Percentiles rank a stretch among this genome's conserved stretches.
Evolutionary conservation across 495 filamentous ascomycete genomes (phyloP).

Genomic region (Aspergillus campestris): DNA sequence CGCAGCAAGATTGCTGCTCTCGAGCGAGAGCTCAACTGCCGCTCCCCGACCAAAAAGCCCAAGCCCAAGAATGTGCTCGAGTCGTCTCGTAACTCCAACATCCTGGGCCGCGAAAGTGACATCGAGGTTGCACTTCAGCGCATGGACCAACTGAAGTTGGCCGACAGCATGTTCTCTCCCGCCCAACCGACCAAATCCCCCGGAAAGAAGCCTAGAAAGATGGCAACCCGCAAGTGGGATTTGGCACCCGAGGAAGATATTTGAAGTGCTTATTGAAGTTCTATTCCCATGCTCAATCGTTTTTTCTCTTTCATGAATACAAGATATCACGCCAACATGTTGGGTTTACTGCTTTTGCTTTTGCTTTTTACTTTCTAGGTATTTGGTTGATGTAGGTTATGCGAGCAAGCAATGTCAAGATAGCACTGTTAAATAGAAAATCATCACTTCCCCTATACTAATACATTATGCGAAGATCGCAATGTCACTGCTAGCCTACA

Average conservation of each 20-base stretch:
- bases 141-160: conserved; percentile 37
- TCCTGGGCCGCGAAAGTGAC: conserved; percentile 33
- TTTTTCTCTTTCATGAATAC: too few relatives aligned
- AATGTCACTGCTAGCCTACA: too few relatives aligned
- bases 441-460: too few relatives aligned
- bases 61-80: conserved; percentile 20
- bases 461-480: too few relatives aligned
- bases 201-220: conserved; percentile 42
- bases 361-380: too few relatives aligned
- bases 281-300: too few relatives aligned
- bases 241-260: conserved; percentile 46
- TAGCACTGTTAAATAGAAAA: too few relatives aligned
- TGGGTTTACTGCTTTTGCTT: too few relatives aligned
- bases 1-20: conserved; percentile 34
- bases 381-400: too few relatives aligned
- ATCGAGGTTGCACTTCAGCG: conserved; percentile 36
- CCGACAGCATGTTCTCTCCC: conserved; percentile 31
- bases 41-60: conserved; percentile 39
- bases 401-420: too few relatives aligned
- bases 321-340: too few relatives aligned
- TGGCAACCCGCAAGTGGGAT: conserved; percentile 50
- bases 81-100: conserved; percentile 17
- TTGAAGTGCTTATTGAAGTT: conserved; percentile 7
- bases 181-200: conserved; percentile 20
- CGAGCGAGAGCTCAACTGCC: conserved; percentile 39